Base-by-base conservation (phyloP, 73 alveolate species). In the Diophrys appendiculata region DNA sequence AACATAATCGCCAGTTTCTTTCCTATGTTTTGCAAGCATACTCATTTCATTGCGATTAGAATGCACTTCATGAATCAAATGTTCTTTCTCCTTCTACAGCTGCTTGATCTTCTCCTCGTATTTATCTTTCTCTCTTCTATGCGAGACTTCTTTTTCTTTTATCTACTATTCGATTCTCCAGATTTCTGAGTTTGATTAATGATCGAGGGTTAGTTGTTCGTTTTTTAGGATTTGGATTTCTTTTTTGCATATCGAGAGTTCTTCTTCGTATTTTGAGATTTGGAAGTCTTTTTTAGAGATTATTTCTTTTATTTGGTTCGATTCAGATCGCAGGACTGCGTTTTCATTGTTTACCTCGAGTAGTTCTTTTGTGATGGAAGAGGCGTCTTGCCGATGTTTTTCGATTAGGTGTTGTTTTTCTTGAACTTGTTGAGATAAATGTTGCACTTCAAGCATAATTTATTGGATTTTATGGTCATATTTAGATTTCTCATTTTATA, bases 381-480 rank as follows among this genome's bases (percentile, higher is more conserved):
- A 3, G 28, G 18, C 33, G 33, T 60, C 25, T 23, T 3, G 2
- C 71, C 25, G 18, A 2, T 23, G 5, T 60, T 60, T 60, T 13
- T 60, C 71, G 11, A 60, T 60, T 31, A 13, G 11, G 2, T 3
- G 30, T 60, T 31, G 18, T 3, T 60, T 23, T 31, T 60, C 71
- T 23, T 13, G 11, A 11, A 60, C 28, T 60, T 60, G 33, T 23
- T 60, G 18, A 3, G 18, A 27, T 2, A 60, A 23, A 23, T 13
- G 33, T 2, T 23, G 2, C 5, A 60, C 25, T 23, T 60, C 25
- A 3, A 23, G 71, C 28, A 23, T 60, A 13, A 60, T 27, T 60
- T 60, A 23, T 27, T 60, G 33, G 28, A 60, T 60, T 60, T 60
- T 60, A 31, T 60, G 18, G 18, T 60, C 71, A 60, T 60, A 60